phyloP scores from a whole-genome alignment of 805 yeast genomes.

The Metschnikowia bowlesiae region DNA sequence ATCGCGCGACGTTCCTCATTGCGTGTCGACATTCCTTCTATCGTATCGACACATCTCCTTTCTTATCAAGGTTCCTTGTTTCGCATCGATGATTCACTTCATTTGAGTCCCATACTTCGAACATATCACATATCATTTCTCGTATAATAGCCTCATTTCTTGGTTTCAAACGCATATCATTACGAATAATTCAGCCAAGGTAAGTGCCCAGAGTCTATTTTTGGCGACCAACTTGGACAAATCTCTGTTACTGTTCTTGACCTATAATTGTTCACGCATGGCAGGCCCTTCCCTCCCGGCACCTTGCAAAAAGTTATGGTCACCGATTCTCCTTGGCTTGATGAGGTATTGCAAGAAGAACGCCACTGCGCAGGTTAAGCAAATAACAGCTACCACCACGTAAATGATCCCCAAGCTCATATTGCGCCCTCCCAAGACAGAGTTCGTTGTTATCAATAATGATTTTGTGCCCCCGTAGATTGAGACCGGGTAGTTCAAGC shows the following conservation, averaged over 20 bases:
- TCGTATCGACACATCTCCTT: too few relatives aligned
- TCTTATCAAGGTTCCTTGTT: too few relatives aligned
- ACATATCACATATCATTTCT: too few relatives aligned
- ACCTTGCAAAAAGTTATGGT: conserved; percentile 54
- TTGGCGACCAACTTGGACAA: too few relatives aligned
- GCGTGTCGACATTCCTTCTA: too few relatives aligned
- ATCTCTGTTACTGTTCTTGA: not conserved
- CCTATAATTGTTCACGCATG: conserved; percentile 20
- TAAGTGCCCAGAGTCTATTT: too few relatives aligned
- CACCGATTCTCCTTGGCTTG: conserved; percentile 82
- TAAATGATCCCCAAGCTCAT: conserved; percentile 80
- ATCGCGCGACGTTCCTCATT: too few relatives aligned
- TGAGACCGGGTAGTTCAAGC: conserved; percentile 74
- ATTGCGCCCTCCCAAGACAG: conserved; percentile 85
- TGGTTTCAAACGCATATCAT: too few relatives aligned
- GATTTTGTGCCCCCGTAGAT: conserved; percentile 88
- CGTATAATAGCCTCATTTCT: too few relatives aligned
- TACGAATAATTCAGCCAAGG: not conserved
- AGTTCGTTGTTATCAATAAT: conserved; percentile 72
- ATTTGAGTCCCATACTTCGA: too few relatives aligned
- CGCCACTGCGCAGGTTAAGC: conserved; percentile 64
- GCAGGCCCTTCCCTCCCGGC: conserved; percentile 15
- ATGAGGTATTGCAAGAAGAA: conserved; percentile 79
- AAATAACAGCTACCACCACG: conserved; percentile 74
- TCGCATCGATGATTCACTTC: too few relatives aligned